These are phyloP conservation scores for Boletus nobilissimus DNA, from an alignment of 1,284 basidiomycete genomes.

Conservation along the genomic window DNA sequence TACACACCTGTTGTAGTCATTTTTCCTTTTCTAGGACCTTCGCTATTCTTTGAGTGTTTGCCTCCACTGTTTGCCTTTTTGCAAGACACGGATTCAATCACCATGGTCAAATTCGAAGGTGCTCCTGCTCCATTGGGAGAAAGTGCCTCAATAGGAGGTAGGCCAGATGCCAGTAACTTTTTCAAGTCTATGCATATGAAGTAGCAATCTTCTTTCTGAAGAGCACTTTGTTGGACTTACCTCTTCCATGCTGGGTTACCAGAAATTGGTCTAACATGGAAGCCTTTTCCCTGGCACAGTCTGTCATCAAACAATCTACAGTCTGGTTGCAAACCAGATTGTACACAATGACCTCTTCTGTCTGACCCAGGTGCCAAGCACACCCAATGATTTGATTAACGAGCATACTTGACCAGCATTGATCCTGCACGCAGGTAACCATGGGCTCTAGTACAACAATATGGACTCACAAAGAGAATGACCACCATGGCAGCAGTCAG, in stretches of 20 bases:
- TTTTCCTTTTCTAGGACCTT: background rate
- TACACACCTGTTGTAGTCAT: background rate
- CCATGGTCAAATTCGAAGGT: background rate
- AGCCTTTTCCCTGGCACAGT: conserved; percentile 14
- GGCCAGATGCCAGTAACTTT: background rate
- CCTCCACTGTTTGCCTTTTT: background rate
- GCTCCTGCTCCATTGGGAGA: conserved; percentile 5
- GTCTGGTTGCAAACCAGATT: conserved; percentile 26
- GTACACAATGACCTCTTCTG: conserved; percentile 14
- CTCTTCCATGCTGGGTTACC: conserved; percentile 3
- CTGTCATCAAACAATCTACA: conserved; percentile 27
- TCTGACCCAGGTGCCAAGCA: conserved; percentile 27
- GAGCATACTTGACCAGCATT: conserved; percentile 26
- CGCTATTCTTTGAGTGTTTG: background rate
- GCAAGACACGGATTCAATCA: background rate
- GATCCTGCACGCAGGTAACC: conserved; percentile 6
- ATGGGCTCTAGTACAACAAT: too few species aligned
- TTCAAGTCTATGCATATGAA: background rate
- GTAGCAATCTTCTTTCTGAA: background rate
- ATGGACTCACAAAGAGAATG: conserved; percentile 21
- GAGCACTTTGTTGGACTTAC: background rate
- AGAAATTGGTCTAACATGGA: conserved; percentile 27
- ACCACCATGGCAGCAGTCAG: conserved; percentile 22
- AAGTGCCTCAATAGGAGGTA: background rate
- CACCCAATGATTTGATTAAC: conserved; percentile 25